Conservation (phyloP, 2,329 filamentous ascomycete species). For the Ilyonectria destructans region DNA sequence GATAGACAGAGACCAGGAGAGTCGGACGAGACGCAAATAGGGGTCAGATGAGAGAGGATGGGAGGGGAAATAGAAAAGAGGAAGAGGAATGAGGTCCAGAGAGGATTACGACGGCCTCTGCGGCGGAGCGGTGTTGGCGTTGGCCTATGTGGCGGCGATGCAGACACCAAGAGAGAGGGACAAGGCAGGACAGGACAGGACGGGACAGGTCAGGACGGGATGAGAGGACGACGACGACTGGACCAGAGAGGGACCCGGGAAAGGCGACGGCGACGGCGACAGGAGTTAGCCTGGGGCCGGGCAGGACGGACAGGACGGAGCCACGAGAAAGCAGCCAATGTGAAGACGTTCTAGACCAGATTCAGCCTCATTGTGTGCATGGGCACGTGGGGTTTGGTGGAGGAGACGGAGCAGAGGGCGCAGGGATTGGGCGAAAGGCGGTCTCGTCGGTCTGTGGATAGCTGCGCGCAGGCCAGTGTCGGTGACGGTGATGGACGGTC, state of each 20-base stretch:
- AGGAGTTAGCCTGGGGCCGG: slow-evolving; percentile 27
- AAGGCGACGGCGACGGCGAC: slow-evolving; percentile 34
- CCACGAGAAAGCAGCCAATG: slow-evolving; percentile 39
- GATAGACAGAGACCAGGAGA: not conserved
- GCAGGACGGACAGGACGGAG: slow-evolving; percentile 27
- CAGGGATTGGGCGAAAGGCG: slow-evolving; percentile 26
- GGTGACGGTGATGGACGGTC: slow-evolving; percentile 20
- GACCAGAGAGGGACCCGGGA: slow-evolving; percentile 19
- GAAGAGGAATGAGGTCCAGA: slow-evolving; percentile 30
- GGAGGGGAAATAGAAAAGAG: slow-evolving; percentile 2
- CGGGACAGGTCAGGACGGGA: slow-evolving; percentile 5
- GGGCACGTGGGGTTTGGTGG: slow-evolving; percentile 49
- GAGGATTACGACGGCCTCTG: slow-evolving; percentile 51
- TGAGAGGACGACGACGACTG: slow-evolving; percentile 12
- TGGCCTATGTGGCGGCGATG: slow-evolving; percentile 43
- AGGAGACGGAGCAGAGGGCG: slow-evolving; percentile 28
- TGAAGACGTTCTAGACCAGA: slow-evolving; percentile 48
- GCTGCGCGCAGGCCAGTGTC: slow-evolving; percentile 20
- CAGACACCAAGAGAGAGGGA: slow-evolving; percentile 29
- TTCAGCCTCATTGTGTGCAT: slow-evolving; percentile 50
- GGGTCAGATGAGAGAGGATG: slow-evolving; percentile 2
- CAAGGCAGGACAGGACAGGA: slow-evolving; percentile 1
- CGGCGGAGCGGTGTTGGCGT: slow-evolving; percentile 48
- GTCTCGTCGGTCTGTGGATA: slow-evolving; percentile 28
- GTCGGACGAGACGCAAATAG: slow-evolving; percentile 7